Conservation (phyloP, 768 basidiomycete genomes). For the Tubosaeta sp. region DNA sequence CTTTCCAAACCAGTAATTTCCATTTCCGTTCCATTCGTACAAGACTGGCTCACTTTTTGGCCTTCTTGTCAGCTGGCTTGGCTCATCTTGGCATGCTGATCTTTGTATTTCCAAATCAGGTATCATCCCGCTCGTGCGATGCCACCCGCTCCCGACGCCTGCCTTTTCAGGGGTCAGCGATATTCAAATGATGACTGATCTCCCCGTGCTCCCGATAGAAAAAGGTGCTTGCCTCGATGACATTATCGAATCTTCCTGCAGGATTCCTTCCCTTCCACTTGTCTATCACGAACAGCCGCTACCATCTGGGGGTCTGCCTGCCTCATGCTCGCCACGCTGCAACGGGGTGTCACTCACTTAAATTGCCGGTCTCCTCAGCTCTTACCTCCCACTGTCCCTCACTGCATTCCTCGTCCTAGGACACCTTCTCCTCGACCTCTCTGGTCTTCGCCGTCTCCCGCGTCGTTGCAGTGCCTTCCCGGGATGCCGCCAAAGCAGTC, state of each 20-base stretch:
- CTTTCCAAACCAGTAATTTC: conserved; percentile 2
- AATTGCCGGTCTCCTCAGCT: conserved; percentile 25
- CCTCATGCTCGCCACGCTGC: conserved; percentile 36
- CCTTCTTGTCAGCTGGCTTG: not conserved
- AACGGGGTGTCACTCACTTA: conserved; percentile 30
- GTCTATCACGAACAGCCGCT: conserved; percentile 33
- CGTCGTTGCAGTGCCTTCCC: conserved; percentile 16
- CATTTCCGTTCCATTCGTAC: not conserved
- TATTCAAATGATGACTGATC: conserved; percentile 34
- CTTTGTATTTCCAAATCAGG: not conserved
- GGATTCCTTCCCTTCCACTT: conserved; percentile 25
- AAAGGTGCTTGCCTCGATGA: conserved; percentile 17
- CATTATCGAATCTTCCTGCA: conserved; percentile 28
- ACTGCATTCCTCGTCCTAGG: conserved; percentile 21
- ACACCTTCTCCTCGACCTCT: conserved; percentile 20
- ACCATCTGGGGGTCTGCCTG: conserved; percentile 27
- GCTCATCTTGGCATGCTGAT: not conserved
- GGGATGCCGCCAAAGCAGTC: conserved; percentile 32
- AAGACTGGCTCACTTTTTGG: not conserved
- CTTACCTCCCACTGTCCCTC: conserved; percentile 22
- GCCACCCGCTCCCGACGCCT: conserved; percentile 13
- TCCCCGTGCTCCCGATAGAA: conserved; percentile 25
- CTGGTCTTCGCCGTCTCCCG: conserved; percentile 14
- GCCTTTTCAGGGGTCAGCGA: conserved; percentile 24
- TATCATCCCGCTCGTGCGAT: not conserved